A percentile compares a stretch with the other conserved stretches of the same genome.
Conservation (phyloP, 495 filamentous ascomycete genomes). For the Hyphodiscus hymeniophilus region DNA sequence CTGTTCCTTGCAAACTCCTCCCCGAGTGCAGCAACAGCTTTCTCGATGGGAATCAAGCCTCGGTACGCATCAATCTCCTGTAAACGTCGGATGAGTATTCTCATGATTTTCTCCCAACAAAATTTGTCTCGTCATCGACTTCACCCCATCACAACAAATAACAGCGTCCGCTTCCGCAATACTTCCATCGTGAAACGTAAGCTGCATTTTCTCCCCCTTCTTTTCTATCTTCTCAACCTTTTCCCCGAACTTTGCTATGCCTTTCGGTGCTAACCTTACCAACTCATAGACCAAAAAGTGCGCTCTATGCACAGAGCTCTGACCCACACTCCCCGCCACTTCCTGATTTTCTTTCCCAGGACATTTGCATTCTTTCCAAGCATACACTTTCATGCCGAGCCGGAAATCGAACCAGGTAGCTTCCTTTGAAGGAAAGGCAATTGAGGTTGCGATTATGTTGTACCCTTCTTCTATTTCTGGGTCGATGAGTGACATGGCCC, state of each 20-base stretch:
- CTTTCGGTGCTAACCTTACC: conserved; percentile 43
- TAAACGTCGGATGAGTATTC: conserved; percentile 33
- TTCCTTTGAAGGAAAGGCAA: conserved; percentile 17
- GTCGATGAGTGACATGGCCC: conserved; percentile 46
- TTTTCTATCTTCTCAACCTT: conserved; percentile 15
- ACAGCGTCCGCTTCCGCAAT: conserved; percentile 44
- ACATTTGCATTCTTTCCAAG: conserved; percentile 15
- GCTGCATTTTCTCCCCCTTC: conserved; percentile 15
- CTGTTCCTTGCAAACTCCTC: conserved; percentile 41
- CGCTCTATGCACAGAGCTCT: conserved; percentile 40
- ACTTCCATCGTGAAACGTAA: conserved; percentile 46
- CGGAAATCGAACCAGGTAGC: conserved; percentile 24
- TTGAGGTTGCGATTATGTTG: conserved; percentile 17
- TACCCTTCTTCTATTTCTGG: conserved; percentile 34
- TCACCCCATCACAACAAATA: conserved; percentile 53
- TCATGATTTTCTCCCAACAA: conserved; percentile 33
- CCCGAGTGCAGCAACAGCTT: conserved; percentile 43
- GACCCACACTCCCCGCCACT: conserved; percentile 24
- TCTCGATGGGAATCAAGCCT: conserved; percentile 48
- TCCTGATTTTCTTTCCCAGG: conserved; percentile 13
- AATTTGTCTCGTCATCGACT: conserved; percentile 39
- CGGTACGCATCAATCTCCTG: conserved; percentile 45
- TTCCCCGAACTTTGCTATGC: conserved; percentile 37
- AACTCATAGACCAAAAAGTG: conserved; percentile 51
- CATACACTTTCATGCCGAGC: conserved; percentile 10